Conservation (phyloP, 2,329 filamentous ascomycete species). For the Arthroderma uncinatum region DNA sequence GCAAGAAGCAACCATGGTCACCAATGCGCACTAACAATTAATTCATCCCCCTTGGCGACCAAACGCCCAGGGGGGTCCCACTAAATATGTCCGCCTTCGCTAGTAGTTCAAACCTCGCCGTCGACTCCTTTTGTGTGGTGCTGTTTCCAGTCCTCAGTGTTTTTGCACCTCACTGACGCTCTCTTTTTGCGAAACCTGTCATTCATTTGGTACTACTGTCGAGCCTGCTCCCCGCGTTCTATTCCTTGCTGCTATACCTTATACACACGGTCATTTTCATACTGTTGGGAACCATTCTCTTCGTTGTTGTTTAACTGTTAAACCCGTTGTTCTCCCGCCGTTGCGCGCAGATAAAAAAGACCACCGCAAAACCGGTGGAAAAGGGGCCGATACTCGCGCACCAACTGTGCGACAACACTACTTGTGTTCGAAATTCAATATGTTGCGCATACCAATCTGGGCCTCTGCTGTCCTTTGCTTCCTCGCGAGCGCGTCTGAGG, state of each 20-base stretch:
- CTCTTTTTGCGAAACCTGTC: constrained; percentile 4
- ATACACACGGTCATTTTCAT: neutral
- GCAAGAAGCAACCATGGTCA: neutral
- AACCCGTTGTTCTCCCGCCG: neutral
- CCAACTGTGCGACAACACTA: neutral
- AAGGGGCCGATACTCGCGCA: neutral
- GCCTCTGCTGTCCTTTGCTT: constrained; percentile 3
- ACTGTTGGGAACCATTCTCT: neutral
- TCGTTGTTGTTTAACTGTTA: neutral
- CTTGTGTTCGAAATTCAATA: neutral
- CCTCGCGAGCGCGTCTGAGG: neutral
- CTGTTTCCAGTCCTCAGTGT: neutral
- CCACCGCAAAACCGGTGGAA: neutral
- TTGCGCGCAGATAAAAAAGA: neutral
- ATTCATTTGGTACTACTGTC: constrained; percentile 1
- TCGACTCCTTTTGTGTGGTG: neutral
- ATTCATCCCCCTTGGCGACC: neutral
- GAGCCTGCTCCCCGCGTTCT: neutral
- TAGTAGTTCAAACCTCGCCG: neutral
- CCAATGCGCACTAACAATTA: neutral
- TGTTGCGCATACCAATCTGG: neutral
- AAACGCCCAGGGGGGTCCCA: neutral
- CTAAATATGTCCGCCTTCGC: neutral
- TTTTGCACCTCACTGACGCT: neutral
- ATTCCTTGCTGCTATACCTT: constrained; percentile 2